Base-by-base conservation (phyloP, 2,329 filamentous ascomycete species). In the Microthyrium microscopicum region DNA sequence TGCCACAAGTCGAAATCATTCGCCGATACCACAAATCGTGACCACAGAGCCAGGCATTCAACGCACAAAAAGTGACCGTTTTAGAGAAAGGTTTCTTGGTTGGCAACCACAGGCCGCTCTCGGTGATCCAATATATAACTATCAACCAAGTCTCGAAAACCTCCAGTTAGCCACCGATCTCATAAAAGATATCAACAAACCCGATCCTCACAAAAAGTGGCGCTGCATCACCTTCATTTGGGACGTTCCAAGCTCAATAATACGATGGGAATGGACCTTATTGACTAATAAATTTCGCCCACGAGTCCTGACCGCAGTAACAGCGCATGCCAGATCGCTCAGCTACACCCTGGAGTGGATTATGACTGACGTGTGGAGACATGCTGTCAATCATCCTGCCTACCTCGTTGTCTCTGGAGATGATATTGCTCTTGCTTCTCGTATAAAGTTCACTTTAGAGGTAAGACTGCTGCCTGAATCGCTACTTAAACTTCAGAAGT, bases 361-460 rank as follows among this genome's bases (percentile, higher is more conserved):
- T 5, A 25, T 30, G 15, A 26, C 33, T 11, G 18, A 15, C 8
- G 19, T 29, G 13, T 9, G 29, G 4, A 20, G 13, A 12, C 27
- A 18, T 12, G 33, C 33, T 13, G 12, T 35, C 4, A 19, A 21
- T 3, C n/a, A 31, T 26, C 33, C 33, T 13, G 20, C 3, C 18
- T 31, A 24, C 20, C 12, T 5, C 13, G n/a, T 2, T 6, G 18
- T 35, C 5, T 12, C 18, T 5, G 31, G 27, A 18, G 3, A 25
- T 5, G 33, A 35, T 17, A 15, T 31, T n/a, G 16, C 31, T 15
- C 33, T 35, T 13, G 33, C 33, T 16, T 35, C 33, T 4, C 17
- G 33, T 15, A 24, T 35, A 3, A 19, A 22, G 7, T n/a, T 35
- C 3, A 30, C 26, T n/a, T n/a, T n/a, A n/a, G n/a, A n/a, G n/a